Conservation (phyloP, 768 basidiomycete species). For the Tremella fuciformis region DNA sequence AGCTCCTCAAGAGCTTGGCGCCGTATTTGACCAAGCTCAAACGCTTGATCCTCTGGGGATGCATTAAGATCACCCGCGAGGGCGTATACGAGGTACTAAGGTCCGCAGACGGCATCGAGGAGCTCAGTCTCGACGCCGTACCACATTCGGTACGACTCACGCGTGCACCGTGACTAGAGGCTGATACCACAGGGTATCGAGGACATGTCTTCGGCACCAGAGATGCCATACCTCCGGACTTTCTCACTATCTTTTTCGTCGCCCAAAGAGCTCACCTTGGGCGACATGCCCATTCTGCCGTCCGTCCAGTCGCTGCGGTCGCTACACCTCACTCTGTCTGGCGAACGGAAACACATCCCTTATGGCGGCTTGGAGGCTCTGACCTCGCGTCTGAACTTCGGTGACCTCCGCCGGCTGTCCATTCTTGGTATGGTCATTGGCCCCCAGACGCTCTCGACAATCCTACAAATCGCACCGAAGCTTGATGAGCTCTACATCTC, state of each 20-base stretch:
- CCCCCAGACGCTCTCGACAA: constrained; percentile 9
- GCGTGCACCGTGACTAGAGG: background rate
- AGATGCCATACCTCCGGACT: constrained; percentile 23
- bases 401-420: constrained; percentile 24
- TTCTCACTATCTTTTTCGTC: constrained; percentile 32
- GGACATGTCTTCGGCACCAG: constrained; percentile 25
- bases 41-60: constrained; percentile 39
- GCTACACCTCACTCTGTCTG: constrained; percentile 36
- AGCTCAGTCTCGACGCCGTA: constrained; percentile 36
- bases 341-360: constrained; percentile 15
- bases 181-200: constrained; percentile 21
- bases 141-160: constrained; percentile 30
- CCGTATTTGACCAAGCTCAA: constrained; percentile 18
- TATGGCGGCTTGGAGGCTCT: constrained; percentile 18
- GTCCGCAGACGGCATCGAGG: constrained; percentile 29
- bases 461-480: constrained; percentile 13
- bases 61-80: constrained; percentile 32
- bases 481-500: constrained; percentile 40
- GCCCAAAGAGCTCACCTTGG: constrained; percentile 20
- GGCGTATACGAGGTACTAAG: constrained; percentile 26
- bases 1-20: constrained; percentile 26
- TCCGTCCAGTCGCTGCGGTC: constrained; percentile 16
- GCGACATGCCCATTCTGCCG: constrained; percentile 29
- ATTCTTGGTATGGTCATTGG: constrained; percentile 34
- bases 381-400: constrained; percentile 12